These are phyloP conservation scores for Xanthoconium purpureum DNA, from an alignment of 768 basidiomycete species.

Conservation along the genomic window DNA sequence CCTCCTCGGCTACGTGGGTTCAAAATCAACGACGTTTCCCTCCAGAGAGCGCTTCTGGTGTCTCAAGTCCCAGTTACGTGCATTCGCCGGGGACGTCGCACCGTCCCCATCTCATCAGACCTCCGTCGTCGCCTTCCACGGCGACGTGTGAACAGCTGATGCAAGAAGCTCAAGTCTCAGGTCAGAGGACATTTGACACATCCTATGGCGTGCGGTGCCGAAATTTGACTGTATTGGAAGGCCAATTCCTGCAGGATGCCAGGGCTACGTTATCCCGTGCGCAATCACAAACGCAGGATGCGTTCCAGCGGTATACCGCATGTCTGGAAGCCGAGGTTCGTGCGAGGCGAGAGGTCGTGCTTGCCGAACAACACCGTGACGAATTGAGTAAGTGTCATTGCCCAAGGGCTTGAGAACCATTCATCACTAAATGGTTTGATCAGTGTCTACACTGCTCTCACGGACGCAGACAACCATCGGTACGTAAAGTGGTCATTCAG, in stretches of 20 bases:
- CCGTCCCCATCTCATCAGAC: constrained; percentile 39
- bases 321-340: constrained; percentile 67
- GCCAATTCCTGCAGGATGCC: constrained; percentile 60
- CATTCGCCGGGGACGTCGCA: constrained; percentile 32
- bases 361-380: constrained; percentile 69
- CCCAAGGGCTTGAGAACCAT: constrained; percentile 12
- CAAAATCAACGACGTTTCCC: background rate
- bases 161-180: constrained; percentile 57
- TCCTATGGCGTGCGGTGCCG: background rate
- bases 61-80: constrained; percentile 32
- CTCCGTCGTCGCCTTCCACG: constrained; percentile 50
- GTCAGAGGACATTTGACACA: constrained; percentile 37
- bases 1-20: background rate
- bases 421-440: constrained; percentile 17
- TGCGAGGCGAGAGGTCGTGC: constrained; percentile 58
- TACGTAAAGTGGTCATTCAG: constrained; percentile 24
- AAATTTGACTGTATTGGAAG: constrained; percentile 32
- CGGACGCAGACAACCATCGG: constrained; percentile 35
- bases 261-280: constrained; percentile 59
- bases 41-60: constrained; percentile 28
- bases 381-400: constrained; percentile 42
- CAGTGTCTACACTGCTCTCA: constrained; percentile 35
- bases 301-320: constrained; percentile 65
- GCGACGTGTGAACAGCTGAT: constrained; percentile 51
- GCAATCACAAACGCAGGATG: constrained; percentile 70